Conservation (phyloP, 768 basidiomycete genomes). For the Rhizopogon vulgaris region DNA sequence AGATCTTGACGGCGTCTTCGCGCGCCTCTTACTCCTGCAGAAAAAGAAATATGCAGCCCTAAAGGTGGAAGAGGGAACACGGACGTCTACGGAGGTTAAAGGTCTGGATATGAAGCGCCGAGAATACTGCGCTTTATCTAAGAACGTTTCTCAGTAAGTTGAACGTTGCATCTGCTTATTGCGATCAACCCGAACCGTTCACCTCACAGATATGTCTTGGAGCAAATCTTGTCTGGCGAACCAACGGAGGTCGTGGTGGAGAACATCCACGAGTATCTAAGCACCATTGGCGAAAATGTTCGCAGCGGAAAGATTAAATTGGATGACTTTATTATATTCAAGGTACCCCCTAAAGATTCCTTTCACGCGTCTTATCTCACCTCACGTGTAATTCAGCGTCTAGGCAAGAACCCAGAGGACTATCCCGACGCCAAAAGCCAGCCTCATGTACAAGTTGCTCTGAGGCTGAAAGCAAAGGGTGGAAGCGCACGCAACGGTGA, state of each 20-base stretch:
- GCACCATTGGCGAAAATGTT: slow-evolving; percentile 69
- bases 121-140: slow-evolving; percentile 90
- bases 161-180: background rate
- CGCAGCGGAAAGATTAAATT: slow-evolving; percentile 69
- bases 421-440: slow-evolving; percentile 94
- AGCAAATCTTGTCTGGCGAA: slow-evolving; percentile 88
- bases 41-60: slow-evolving; percentile 99
- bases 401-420: slow-evolving; percentile 95
- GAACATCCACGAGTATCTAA: slow-evolving; percentile 88
- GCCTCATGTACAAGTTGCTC: slow-evolving; percentile 94
- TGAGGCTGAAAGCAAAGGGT: slow-evolving; percentile 83
- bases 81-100: slow-evolving; percentile 84
- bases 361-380: background rate
- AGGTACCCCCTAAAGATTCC: slow-evolving; percentile 45
- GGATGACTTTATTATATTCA: slow-evolving; percentile 95
- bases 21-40: slow-evolving; percentile 85
- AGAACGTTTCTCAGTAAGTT: slow-evolving; percentile 85
- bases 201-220: slow-evolving; percentile 71
- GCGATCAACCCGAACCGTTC: slow-evolving; percentile 2
- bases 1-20: slow-evolving; percentile 91
- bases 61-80: slow-evolving; percentile 81
- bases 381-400: slow-evolving; percentile 47
- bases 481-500: slow-evolving; percentile 79
- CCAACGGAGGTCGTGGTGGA: slow-evolving; percentile 85
- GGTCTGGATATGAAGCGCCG: slow-evolving; percentile 98